A percentile compares a stretch with the other conserved stretches of the same genome.
phyloP scores from a whole-genome alignment of 2,329 filamentous ascomycete species.

The Tolypocladium capitatum region DNA sequence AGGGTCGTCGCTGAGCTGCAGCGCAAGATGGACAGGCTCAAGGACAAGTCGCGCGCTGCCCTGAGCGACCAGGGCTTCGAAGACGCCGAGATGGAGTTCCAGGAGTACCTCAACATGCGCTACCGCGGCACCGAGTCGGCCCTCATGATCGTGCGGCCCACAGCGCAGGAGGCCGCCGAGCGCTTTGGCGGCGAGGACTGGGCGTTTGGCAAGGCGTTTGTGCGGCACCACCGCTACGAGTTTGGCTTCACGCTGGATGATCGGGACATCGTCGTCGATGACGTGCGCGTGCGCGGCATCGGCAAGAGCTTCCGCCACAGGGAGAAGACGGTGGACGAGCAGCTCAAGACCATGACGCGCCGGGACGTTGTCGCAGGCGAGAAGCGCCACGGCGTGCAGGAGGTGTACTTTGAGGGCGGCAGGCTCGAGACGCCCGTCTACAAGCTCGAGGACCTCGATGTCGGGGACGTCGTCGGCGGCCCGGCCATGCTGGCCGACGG shows the following conservation, averaged over 20 bases:
- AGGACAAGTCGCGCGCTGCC: conserved; percentile 55
- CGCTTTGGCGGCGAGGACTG: conserved; percentile 54
- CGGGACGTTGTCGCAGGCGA: conserved; percentile 28
- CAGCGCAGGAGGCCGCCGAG: conserved; percentile 43
- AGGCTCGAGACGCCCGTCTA: conserved; percentile 13
- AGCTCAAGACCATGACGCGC: conserved; percentile 56
- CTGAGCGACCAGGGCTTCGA: conserved; percentile 69
- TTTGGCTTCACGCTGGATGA: conserved; percentile 52
- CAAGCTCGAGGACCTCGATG: conserved; percentile 9
- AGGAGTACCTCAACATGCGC: conserved; percentile 62
- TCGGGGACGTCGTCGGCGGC: conserved; percentile 10
- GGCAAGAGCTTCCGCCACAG: conserved; percentile 65
- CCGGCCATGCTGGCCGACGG: conserved; percentile 48
- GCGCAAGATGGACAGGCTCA: conserved; percentile 65
- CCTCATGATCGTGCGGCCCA: conserved; percentile 74
- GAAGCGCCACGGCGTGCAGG: conserved; percentile 6
- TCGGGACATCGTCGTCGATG: conserved; percentile 26
- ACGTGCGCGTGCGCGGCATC: conserved; percentile 27
- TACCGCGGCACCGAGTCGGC: conserved; percentile 86
- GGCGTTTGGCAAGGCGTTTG: conserved; percentile 75
- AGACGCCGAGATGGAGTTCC: conserved; percentile 30
- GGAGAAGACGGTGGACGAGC: conserved; percentile 73
- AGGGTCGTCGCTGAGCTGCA: conserved; percentile 50
- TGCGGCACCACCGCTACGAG: conserved; percentile 67
- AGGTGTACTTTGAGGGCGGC: conserved; percentile 9